Conservation (phyloP, 139 green algal species). For the Trebouxia sp. region DNA sequence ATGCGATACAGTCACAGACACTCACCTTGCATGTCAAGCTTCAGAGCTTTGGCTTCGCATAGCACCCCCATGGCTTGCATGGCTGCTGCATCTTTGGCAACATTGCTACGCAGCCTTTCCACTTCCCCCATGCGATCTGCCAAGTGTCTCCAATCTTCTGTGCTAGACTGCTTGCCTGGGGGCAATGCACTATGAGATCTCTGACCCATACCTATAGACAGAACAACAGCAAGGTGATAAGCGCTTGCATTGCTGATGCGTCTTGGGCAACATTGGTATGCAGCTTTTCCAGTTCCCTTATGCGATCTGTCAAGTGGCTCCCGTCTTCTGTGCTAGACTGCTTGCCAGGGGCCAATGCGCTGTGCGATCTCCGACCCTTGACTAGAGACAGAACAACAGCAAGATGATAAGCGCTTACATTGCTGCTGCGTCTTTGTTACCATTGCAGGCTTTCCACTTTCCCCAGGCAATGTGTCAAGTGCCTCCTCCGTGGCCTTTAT, state of each 20-base stretch:
- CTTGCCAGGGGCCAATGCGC: too few relatives aligned
- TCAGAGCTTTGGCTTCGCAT: not conserved
- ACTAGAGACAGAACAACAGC: too few relatives aligned
- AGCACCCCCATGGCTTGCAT: conserved; percentile 9
- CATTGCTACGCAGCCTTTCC: not conserved
- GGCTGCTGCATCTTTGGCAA: conserved; percentile 3
- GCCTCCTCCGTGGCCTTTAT: too few relatives aligned
- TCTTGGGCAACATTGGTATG: not conserved
- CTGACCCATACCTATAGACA: not conserved
- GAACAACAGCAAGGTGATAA: not conserved
- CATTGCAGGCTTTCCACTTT: not conserved
- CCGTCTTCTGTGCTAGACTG: too few relatives aligned
- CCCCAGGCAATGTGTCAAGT: not conserved
- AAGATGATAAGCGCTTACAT: too few relatives aligned
- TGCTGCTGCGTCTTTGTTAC: not conserved
- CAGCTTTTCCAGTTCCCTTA: too few relatives aligned
- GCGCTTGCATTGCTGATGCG: not conserved
- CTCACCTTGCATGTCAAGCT: conserved; percentile 3
- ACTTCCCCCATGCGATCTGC: not conserved
- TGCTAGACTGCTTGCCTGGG: not conserved
- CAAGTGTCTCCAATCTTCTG: not conserved
- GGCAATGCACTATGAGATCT: not conserved
- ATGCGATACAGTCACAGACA: not conserved
- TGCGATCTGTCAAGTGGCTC: too few relatives aligned
- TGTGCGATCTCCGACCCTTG: too few relatives aligned